A percentile compares a stretch with the other conserved stretches of the same genome.
These are phyloP conservation scores for Fraxinus pennsylvanica DNA, from an alignment of 257 asterid genomes.

Conservation along the genomic window DNA sequence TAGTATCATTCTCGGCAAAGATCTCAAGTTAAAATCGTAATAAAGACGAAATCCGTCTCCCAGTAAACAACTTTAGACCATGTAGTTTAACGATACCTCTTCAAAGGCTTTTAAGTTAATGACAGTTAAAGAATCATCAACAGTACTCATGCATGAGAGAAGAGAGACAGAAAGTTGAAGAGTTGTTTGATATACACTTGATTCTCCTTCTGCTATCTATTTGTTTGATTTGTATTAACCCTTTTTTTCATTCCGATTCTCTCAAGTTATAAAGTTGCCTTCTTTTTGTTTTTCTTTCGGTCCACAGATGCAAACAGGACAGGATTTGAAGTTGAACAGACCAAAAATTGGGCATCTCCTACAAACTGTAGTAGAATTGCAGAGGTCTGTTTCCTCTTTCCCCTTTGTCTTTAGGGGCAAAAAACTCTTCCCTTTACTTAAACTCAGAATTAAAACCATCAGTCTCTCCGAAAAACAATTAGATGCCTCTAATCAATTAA, in stretches of 20 bases:
- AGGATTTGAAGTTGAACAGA: slow-evolving; percentile 72
- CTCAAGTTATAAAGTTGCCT: slow-evolving; percentile 40
- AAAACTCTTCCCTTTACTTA: background rate
- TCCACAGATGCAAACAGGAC: slow-evolving; percentile 65
- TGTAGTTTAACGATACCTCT: too few species aligned
- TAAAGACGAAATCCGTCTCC: background rate
- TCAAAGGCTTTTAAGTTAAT: background rate
- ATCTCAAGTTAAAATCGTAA: too few species aligned
- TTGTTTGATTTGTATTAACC: background rate
- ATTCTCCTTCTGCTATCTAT: background rate
- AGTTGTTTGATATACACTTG: slow-evolving; percentile 9
- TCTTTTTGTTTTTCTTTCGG: slow-evolving; percentile 23
- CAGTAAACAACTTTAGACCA: background rate
- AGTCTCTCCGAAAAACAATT: background rate
- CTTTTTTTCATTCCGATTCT: slow-evolving; percentile 8
- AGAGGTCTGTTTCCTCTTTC: slow-evolving; percentile 51
- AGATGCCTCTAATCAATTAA: slow-evolving; percentile 21
- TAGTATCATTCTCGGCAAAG: too few species aligned
- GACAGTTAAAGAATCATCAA: slow-evolving; percentile 20
- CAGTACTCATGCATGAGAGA: background rate
- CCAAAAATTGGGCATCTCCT: slow-evolving; percentile 78
- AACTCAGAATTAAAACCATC: background rate
- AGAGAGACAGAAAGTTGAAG: background rate
- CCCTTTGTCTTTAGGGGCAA: background rate
- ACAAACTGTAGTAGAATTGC: slow-evolving; percentile 57